Evolutionary conservation across 768 basidiomycete species (phyloP), one percentile per base, ranked within the genome.

Genomic region (Mycena epipterygia): DNA sequence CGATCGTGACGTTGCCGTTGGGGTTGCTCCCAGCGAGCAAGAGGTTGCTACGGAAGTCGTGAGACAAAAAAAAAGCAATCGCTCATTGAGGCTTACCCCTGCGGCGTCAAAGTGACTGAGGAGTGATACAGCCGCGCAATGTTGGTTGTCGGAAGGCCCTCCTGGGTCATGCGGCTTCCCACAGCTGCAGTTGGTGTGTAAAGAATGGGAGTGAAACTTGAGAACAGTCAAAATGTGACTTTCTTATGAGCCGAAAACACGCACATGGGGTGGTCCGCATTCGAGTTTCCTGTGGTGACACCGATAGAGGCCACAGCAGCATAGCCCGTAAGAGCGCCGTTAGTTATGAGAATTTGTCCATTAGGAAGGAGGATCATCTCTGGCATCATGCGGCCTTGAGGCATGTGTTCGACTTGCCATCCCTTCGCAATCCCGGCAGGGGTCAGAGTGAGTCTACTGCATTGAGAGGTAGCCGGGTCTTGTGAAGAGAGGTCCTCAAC

Each of bases 331-430:
- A 73, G 72, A 6, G 82, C 89, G 51, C 90, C 89, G 75, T 90
- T 90, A 33, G 84, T 77, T 53, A 85, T 82, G 56, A 89, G 81
- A 16, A 90, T 70, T 66, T 84, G 82, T 11, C 88, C 89, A 68
- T 87, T 87, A 1, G 89, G 90, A 3, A 90, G 81, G 51, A 85
- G 72, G 74, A 90, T 85, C 72, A 89, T 81, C 72, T 88, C 87
- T 14, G 89, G 89, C 90, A 91, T 90, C 17, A 84, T 83, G 48
- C 89, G 82, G 9, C 84, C 86, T 42, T 85, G 82, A 7, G 86
- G 87, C 66, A 90, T 80, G 33, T 82, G 70, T 68, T 89, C 89
- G 55, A 88, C 85, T 32, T 83, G 30, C 75, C 82, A 80, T 84
- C 89, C 55, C 77, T 76, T 33, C 76, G 74, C 48, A 23, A 83